These are phyloP conservation scores for Salix arbutifolia DNA, from an alignment of 345 rosid genomes.

Conservation along the genomic window DNA sequence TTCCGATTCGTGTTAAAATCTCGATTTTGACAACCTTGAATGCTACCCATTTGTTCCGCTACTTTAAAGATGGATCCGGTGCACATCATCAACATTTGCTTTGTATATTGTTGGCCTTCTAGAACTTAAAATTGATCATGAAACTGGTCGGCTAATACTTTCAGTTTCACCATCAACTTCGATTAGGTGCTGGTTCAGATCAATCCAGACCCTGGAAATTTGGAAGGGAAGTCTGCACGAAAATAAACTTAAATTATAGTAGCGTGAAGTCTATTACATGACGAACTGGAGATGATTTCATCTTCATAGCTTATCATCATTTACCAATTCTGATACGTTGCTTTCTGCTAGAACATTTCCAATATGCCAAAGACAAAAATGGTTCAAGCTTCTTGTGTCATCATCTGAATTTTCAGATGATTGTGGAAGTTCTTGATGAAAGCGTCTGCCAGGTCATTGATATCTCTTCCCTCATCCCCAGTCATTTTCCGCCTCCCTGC, in stretches of 20 bases:
- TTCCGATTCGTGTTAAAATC: too few relatives aligned
- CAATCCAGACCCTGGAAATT: background rate
- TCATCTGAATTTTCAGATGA: constrained; percentile 3
- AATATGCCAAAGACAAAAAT: background rate
- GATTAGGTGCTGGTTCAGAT: background rate
- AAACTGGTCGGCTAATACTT: background rate
- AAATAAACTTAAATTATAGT: background rate
- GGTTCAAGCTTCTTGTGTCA: background rate
- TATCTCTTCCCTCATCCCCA: constrained; percentile 5
- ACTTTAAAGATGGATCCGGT: background rate
- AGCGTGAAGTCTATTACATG: background rate
- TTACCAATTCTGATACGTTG: background rate
- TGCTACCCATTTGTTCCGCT: background rate
- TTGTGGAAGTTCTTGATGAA: constrained; percentile 24
- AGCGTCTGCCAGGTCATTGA: constrained; percentile 23
- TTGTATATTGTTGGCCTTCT: background rate
- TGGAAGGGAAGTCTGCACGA: too few relatives aligned
- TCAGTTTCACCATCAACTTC: background rate
- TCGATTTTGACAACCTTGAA: too few relatives aligned
- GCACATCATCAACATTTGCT: background rate
- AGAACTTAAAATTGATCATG: too few relatives aligned
- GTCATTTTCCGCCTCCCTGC: background rate
- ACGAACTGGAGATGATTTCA: background rate
- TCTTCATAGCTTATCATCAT: background rate
- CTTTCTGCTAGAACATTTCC: background rate